phyloP scores from a whole-genome alignment of 2,329 filamentous ascomycete genomes.

The Colletotrichum somersetense region DNA sequence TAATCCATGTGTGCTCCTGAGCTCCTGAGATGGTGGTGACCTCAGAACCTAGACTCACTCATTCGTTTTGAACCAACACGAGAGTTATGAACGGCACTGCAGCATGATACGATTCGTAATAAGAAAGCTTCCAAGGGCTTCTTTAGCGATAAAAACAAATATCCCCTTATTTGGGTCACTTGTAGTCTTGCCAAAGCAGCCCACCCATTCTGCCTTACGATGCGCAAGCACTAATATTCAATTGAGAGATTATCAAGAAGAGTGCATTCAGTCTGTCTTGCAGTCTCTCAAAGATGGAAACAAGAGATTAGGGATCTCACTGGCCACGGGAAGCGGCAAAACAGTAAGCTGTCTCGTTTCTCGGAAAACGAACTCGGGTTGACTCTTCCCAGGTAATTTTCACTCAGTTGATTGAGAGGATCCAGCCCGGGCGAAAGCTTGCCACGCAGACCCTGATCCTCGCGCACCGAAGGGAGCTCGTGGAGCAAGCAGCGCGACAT shows the following conservation, averaged over 20 bases:
- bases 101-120: constrained; percentile 15
- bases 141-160: not conserved
- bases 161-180: not conserved
- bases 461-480: constrained; percentile 91
- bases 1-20: constrained; percentile 1
- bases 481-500: constrained; percentile 92
- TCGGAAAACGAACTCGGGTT: constrained; percentile 2
- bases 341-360: constrained; percentile 66
- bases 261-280: constrained; percentile 88
- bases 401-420: constrained; percentile 89
- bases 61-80: not conserved
- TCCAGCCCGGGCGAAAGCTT: constrained; percentile 66
- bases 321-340: constrained; percentile 91
- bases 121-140: not conserved
- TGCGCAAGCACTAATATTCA: constrained; percentile 56
- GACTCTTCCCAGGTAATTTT: constrained; percentile 80
- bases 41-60: not conserved
- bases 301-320: constrained; percentile 83
- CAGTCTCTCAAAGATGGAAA: constrained; percentile 76
- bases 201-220: not conserved
- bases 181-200: not conserved
- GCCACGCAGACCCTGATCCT: constrained; percentile 88
- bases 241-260: constrained; percentile 88
- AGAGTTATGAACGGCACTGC: not conserved
- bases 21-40: constrained; percentile 6